Base-by-base conservation (phyloP, 1,284 basidiomycete species). In the Earliella scabrosa region DNA sequence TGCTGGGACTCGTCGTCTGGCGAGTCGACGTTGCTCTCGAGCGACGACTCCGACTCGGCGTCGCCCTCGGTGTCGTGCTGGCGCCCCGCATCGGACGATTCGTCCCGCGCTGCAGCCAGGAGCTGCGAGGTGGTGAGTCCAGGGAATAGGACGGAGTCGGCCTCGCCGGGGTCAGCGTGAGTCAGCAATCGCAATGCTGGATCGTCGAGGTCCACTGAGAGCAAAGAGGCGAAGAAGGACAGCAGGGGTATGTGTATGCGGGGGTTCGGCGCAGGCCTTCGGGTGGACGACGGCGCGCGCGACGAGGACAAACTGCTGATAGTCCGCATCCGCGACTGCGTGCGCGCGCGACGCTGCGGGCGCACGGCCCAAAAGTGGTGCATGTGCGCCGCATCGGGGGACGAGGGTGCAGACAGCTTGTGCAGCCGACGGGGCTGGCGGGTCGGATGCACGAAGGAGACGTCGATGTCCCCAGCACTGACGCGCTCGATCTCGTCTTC, bases 121-220 rank as follows among this genome's bases (percentile, higher is more conserved):
- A 62, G 57, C 7, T 58, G 60, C 16, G 54, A 40, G 24, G 58
- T 52, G 14, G 45, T 47, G 23, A 68, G 64, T 6, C 71, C 72
- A 14, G 70, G 70, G 51, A 76, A 75, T 32, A 74, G 60, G 16
- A 69, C 45, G 1, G 73, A 70, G 43, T 71, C 65, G 1, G 67
- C 50, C 47, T 71, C 66, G 4, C 66, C 56, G 5, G 68, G 52
- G 7, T 57, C 60, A 7, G 71, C 56, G 26, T 67, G 66, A 5
- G 68, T 65, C 50, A 76, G 64, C 16, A 75, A 70, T 18, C 67
- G 67, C 6, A 73, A 50, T 1, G 70, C 73, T 34, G 69, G 61
- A 31, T 75, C 71, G 54, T 75, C 74, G n/a, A 73, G 57, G 52
- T 71, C 66, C 18, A 71, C 41, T 7, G 68, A 66, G 38, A 75